Percentiles rank a stretch among this genome's conserved stretches.
phyloP scores from a whole-genome alignment of 441 rosid species.

The Euphorbia corollata region DNA sequence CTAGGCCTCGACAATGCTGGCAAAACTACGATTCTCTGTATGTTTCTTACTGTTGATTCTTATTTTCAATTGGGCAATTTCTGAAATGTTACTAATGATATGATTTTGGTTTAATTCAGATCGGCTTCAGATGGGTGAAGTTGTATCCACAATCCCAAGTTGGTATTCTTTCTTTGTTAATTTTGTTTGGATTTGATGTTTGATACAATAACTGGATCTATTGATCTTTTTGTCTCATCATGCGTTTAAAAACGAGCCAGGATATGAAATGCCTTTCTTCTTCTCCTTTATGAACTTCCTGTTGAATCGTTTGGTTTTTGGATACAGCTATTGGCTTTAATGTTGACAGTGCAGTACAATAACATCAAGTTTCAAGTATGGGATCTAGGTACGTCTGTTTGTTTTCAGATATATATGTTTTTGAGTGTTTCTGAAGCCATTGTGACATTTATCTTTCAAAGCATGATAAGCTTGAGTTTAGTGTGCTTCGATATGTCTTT shows the following conservation, averaged over 20 bases:
- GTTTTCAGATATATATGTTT: not conserved
- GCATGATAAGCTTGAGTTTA: conserved; percentile 3
- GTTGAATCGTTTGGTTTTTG: conserved; percentile 16
- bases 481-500: not conserved
- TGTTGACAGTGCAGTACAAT: conserved; percentile 81
- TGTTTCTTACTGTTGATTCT: not conserved
- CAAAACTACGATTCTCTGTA: conserved; percentile 70
- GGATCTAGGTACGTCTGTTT: conserved; percentile 59
- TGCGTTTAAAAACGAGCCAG: not conserved
- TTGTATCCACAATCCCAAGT: conserved; percentile 91
- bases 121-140: conserved; percentile 96
- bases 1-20: conserved; percentile 85
- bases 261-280: not conserved
- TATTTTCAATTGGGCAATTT: conserved; percentile 14
- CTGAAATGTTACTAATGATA: conserved; percentile 6
- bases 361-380: conserved; percentile 93
- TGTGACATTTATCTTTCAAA: not conserved
- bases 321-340: conserved; percentile 87
- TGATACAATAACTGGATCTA: not conserved
- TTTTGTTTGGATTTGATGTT: not conserved
- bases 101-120: conserved; percentile 36
- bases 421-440: not conserved
- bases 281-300: not conserved
- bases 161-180: conserved; percentile 22
- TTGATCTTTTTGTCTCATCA: not conserved